Evolutionary conservation across 257 asterid species (phyloP).

Genomic region (Paulownia fortunei): DNA sequence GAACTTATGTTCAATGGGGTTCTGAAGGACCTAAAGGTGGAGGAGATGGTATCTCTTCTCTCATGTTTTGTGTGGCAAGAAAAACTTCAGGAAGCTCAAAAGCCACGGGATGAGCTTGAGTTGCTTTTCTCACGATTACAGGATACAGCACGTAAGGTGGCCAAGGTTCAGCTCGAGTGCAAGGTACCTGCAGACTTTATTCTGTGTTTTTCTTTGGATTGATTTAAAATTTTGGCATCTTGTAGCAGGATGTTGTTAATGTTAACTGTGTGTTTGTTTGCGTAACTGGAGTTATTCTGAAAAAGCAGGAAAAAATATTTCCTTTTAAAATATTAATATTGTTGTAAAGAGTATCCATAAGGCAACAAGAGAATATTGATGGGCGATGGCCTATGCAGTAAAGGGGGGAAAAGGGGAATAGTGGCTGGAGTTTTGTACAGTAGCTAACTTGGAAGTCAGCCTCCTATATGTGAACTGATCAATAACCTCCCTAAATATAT

Average conservation of each 20-base stretch:
- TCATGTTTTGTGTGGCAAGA: slow-evolving; percentile 99
- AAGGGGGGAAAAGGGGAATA: neutral
- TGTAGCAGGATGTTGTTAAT: neutral
- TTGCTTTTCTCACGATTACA: slow-evolving; percentile 77
- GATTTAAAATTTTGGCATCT: slow-evolving; percentile 17
- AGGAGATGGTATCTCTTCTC: slow-evolving; percentile 91
- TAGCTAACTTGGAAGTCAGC: neutral
- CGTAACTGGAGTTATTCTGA: neutral
- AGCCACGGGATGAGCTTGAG: slow-evolving; percentile 90
- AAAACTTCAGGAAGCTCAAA: slow-evolving; percentile 88
- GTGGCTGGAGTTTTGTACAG: neutral
- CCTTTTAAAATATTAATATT: neutral
- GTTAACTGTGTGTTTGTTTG: neutral
- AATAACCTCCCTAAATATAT: neutral
- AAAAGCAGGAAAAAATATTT: neutral
- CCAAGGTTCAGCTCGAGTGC: slow-evolving; percentile 96
- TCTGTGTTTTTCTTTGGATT: neutral
- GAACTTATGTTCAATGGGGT: slow-evolving; percentile 94
- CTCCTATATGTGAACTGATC: neutral
- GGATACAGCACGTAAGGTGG: slow-evolving; percentile 90
- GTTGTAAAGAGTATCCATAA: neutral
- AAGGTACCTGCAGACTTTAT: slow-evolving; percentile 61
- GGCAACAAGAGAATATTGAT: neutral
- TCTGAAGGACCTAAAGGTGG: slow-evolving; percentile 77
- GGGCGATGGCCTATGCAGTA: neutral